Conservation (phyloP, 371 early-diverging fungal genomes). For the Haplosporangium sp. region DNA sequence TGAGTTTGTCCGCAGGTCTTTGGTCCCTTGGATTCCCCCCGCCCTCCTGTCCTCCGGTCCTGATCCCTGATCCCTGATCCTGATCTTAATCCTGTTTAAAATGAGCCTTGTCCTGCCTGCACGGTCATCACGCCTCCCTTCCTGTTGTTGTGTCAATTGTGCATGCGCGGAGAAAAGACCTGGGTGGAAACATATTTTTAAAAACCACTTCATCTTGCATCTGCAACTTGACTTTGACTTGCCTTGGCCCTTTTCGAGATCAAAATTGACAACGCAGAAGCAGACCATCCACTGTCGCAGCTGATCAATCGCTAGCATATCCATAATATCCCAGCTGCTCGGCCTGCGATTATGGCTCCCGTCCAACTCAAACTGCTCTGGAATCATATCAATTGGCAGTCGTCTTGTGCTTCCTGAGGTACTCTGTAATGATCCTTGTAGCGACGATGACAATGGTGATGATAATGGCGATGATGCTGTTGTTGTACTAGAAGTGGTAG, state of each 20-base stretch:
- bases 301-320: conserved; percentile 58
- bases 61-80: too few species aligned
- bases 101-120: too few species aligned
- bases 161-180: not conserved
- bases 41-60: too few species aligned
- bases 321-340: conserved; percentile 54
- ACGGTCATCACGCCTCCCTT: too few species aligned
- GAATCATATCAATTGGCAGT: conserved; percentile 21
- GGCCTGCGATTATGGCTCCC: conserved; percentile 42
- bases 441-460: not conserved
- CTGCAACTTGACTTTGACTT: conserved; percentile 15
- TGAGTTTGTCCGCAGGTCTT: too few species aligned
- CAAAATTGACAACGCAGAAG: conserved; percentile 94
- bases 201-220: not conserved
- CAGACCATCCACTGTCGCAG: conserved; percentile 88
- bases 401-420: conserved; percentile 11
- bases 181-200: not conserved
- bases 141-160: not conserved
- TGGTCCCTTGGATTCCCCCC: too few species aligned
- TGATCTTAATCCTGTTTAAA: too few species aligned
- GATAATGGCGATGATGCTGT: not conserved
- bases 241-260: conserved; percentile 93
- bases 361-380: conserved; percentile 29
- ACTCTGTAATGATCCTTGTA: too few species aligned
- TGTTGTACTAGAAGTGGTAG: not conserved